Evolutionary conservation across 2,329 filamentous ascomycete genomes (phyloP).

Genomic region (Anisogramma anomala): DNA sequence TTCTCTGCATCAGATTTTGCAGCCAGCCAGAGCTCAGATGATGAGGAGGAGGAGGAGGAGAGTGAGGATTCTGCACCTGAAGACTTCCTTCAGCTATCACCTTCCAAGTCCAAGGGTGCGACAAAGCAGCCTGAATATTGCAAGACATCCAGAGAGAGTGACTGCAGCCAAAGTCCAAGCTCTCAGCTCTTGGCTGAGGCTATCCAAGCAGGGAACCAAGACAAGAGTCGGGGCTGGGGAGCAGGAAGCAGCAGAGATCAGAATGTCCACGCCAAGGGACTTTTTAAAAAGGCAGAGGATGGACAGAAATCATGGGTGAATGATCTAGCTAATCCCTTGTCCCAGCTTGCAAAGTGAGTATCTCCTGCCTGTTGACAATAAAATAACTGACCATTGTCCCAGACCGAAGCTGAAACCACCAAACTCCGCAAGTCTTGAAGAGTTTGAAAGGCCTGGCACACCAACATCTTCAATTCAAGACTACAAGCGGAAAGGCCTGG

Average conservation of each 20-base stretch:
- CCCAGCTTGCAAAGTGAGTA: constrained; percentile 4
- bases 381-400: neutral
- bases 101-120: constrained; percentile 1
- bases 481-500: constrained; percentile 14
- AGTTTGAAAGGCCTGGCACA: constrained; percentile 7
- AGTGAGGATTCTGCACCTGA: neutral
- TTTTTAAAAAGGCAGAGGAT: neutral
- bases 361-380: neutral
- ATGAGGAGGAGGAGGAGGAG: constrained; percentile 1
- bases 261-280: neutral
- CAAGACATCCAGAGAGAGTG: neutral
- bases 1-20: constrained; percentile 10
- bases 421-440: neutral
- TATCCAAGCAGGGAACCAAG: constrained; percentile 4
- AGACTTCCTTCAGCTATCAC: neutral
- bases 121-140: neutral
- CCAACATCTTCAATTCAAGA: constrained; percentile 4
- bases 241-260: neutral
- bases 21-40: neutral
- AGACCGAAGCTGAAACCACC: neutral
- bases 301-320: neutral
- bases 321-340: neutral
- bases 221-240: neutral
- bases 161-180: constrained; percentile 9
- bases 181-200: constrained; percentile 12